Percentiles rank a stretch among this genome's conserved stretches.
These are phyloP conservation scores for Cubamyces sp. DNA, from an alignment of 768 basidiomycete species.

Conservation along the genomic window DNA sequence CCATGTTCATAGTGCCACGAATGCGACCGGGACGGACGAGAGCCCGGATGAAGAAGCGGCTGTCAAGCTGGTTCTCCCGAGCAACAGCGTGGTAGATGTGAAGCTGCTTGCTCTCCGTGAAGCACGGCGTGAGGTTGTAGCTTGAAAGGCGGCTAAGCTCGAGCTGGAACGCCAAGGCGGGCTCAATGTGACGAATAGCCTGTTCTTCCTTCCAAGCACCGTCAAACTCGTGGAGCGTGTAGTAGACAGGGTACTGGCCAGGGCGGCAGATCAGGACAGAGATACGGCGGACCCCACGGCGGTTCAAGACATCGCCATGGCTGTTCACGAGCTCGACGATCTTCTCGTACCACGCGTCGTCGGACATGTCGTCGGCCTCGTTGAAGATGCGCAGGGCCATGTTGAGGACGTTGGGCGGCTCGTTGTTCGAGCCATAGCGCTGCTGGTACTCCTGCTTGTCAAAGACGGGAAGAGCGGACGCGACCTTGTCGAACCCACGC, in stretches of 20 bases:
- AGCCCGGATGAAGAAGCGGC: slow-evolving; percentile 96
- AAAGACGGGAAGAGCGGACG: slow-evolving; percentile 73
- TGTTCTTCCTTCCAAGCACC: slow-evolving; percentile 90
- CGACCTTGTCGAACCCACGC: slow-evolving; percentile 76
- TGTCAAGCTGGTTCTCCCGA: slow-evolving; percentile 96
- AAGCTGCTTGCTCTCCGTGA: slow-evolving; percentile 96
- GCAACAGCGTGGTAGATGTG: slow-evolving; percentile 98
- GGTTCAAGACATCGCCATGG: slow-evolving; percentile 59
- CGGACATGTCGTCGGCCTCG: slow-evolving; percentile 74
- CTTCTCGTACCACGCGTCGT: slow-evolving; percentile 76
- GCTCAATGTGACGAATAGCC: slow-evolving; percentile 97
- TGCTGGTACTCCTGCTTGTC: slow-evolving; percentile 72
- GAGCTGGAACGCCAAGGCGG: slow-evolving; percentile 96
- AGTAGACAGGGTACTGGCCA: slow-evolving; percentile 92
- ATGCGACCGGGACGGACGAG: slow-evolving; percentile 95
- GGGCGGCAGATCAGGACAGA: slow-evolving; percentile 91
- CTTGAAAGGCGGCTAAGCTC: slow-evolving; percentile 95
- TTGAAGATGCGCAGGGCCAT: slow-evolving; percentile 89
- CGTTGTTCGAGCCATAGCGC: slow-evolving; percentile 70
- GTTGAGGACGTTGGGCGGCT: slow-evolving; percentile 93
- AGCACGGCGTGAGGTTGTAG: slow-evolving; percentile 95
- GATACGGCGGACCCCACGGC: slow-evolving; percentile 87
- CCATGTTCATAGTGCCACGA: slow-evolving; percentile 87
- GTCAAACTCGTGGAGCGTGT: slow-evolving; percentile 79
- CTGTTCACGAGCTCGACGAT: slow-evolving; percentile 76